A percentile compares a stretch with the other conserved stretches of the same genome.
Evolutionary conservation across 805 yeast genomes (phyloP).

Genomic region (Saccharomycopsis sp.): DNA sequence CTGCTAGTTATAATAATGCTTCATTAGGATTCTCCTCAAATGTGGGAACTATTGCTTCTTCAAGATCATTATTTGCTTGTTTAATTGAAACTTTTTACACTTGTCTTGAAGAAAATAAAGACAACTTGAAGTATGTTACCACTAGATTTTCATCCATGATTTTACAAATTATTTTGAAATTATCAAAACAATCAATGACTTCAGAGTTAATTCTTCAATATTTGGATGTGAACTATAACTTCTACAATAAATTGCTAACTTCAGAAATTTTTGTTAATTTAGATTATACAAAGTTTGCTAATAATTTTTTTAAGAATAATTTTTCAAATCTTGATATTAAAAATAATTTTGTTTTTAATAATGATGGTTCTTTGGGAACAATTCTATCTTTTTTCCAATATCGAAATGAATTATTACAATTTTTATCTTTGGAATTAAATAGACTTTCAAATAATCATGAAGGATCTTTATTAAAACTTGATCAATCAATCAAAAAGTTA

Average conservation of each 20-base stretch:
- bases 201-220: slow-evolving; percentile 39
- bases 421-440: slow-evolving; percentile 66
- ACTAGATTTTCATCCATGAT: slow-evolving; percentile 47
- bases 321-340: slow-evolving; percentile 20
- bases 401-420: slow-evolving; percentile 52
- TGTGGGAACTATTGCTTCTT: slow-evolving; percentile 43
- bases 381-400: slow-evolving; percentile 50
- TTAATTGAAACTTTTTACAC: slow-evolving; percentile 36
- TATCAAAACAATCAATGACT: slow-evolving; percentile 48
- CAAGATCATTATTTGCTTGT: slow-evolving; percentile 44
- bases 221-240: slow-evolving; percentile 35
- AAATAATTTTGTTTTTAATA: not conserved
- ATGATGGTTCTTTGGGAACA: slow-evolving; percentile 31
- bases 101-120: not conserved
- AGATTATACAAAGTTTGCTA: slow-evolving; percentile 3
- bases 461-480: slow-evolving; percentile 41
- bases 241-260: slow-evolving; percentile 21
- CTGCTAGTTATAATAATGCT: slow-evolving; percentile 18
- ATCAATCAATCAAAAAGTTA: slow-evolving; percentile 41
- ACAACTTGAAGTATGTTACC: slow-evolving; percentile 27
- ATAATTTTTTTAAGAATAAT: slow-evolving; percentile 1
- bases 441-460: slow-evolving; percentile 28
- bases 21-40: slow-evolving; percentile 35
- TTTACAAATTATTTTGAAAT: slow-evolving; percentile 50
- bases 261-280: slow-evolving; percentile 2